Percentiles rank a stretch among this genome's conserved stretches.
These are phyloP conservation scores for Solanum habrochaites DNA, from an alignment of 257 asterid species.

Conservation along the genomic window DNA sequence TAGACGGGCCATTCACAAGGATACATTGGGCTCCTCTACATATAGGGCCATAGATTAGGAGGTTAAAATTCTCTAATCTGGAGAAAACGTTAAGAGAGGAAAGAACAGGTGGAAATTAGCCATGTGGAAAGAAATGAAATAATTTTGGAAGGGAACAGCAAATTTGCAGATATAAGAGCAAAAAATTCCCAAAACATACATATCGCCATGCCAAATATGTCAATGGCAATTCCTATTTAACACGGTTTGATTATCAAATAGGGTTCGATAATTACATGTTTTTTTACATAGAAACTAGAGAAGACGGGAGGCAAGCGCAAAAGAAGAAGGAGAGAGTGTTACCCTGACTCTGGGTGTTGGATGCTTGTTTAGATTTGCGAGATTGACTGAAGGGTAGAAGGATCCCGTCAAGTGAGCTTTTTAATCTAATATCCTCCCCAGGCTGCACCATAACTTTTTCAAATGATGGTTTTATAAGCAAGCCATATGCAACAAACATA, in stretches of 20 bases:
- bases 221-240: background rate
- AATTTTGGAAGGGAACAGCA: background rate
- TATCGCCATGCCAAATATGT: background rate
- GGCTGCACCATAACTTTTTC: conserved; percentile 61
- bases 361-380: conserved; percentile 37
- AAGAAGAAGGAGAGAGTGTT: conserved; percentile 3
- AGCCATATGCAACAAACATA: conserved; percentile 69
- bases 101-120: background rate
- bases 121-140: background rate
- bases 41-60: background rate
- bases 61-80: background rate
- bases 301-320: background rate
- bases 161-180: background rate
- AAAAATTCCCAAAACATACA: background rate
- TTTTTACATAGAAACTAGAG: background rate
- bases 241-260: background rate
- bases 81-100: background rate
- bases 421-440: conserved; percentile 55
- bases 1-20: background rate
- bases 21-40: background rate
- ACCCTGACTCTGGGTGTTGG: conserved; percentile 39
- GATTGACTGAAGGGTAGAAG: conserved; percentile 56
- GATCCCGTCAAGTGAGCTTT: conserved; percentile 52
- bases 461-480: conserved; percentile 65
- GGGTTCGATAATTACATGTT: background rate